Percentiles rank a stretch among this genome's conserved stretches.
These are phyloP conservation scores for Botryobasidium botryosum DNA, from an alignment of 768 basidiomycete genomes.

Conservation along the genomic window DNA sequence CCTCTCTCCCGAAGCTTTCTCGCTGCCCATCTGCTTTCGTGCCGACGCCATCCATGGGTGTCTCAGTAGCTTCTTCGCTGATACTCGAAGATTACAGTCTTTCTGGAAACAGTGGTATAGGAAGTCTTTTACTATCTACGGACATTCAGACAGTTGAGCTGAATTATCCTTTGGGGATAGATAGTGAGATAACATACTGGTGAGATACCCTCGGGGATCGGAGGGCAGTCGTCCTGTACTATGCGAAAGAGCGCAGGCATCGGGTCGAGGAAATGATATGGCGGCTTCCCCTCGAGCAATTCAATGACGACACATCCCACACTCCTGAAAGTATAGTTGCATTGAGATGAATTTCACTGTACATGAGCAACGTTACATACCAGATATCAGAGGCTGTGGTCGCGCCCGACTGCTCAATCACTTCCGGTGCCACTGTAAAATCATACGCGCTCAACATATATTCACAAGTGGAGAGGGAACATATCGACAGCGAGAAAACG, in stretches of 20 bases:
- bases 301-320: constrained; percentile 98
- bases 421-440: constrained; percentile 82
- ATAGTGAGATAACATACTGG: constrained; percentile 23
- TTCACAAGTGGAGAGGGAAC: neutral
- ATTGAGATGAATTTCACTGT: constrained; percentile 2
- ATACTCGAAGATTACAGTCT: constrained; percentile 84
- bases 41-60: constrained; percentile 95
- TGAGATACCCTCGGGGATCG: constrained; percentile 88
- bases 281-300: constrained; percentile 77
- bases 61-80: constrained; percentile 76
- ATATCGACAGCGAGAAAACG: no score
- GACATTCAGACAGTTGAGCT: neutral
- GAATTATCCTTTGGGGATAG: neutral
- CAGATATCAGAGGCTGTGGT: constrained; percentile 97
- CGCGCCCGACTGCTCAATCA: constrained; percentile 95
- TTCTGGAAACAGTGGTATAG: constrained; percentile 97
- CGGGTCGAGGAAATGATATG: constrained; percentile 88
- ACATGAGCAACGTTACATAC: constrained; percentile 17
- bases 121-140: constrained; percentile 79
- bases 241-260: constrained; percentile 99
- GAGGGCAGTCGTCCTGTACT: constrained; percentile 94
- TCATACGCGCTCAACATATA: constrained; percentile 1
- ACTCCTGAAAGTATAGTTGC: constrained; percentile 29
- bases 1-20: constrained; percentile 20
- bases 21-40: constrained; percentile 45